Evolutionary conservation across 2,329 filamentous ascomycete genomes (phyloP), one percentile per base, ranked within the genome.

Genomic region (Polychaeton citri): DNA sequence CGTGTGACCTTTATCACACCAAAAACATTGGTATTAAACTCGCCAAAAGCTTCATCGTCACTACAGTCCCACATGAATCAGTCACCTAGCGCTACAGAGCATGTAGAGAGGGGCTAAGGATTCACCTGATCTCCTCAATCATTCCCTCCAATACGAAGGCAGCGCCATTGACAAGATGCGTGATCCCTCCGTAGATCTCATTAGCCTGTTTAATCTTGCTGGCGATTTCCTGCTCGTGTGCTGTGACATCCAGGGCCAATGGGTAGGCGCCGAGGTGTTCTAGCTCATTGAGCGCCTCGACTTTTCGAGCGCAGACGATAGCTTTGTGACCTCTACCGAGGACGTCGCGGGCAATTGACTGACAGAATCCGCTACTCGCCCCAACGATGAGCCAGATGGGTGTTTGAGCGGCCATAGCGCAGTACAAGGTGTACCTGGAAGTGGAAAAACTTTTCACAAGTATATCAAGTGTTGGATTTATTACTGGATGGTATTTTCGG

Each of bases 301-400:
- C 36, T 26, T 68, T 61, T 31, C 59, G 54, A 38, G 68, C 64
- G 21, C 68, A 48, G 5, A 66, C 55, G 41, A 64, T 62, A 30
- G 68, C 58, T 20, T 57, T 54, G 48, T 67, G 59, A n/a, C 65
- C 63, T 8, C 49, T 42, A 13, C 50, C 41, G 15, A 62, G 52
- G 33, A 67, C 61, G 30, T 61, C 57, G 8, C 63, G 60, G 30
- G 62, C 59, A 12, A 66, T 51, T 21, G 57, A 60, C 26, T 64
- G 57, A 17, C 66, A 64, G 31, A 69, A 66, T 18, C 64, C 65
- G 19, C 60, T 55, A 4, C 61, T 62, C 33, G 58, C 63, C 19
- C 63, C 63, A n/a, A 58, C 60, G 31, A 63, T 51, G 35, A 63
- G 47, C 37, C 40, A 48, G 18, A 46, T 42, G 5, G 39, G 42